Percentiles rank a stretch among this genome's conserved stretches.
Evolutionary conservation across 352 stramenopile genomes (phyloP).

Genomic region (Halophytophthora polymorphica): DNA sequence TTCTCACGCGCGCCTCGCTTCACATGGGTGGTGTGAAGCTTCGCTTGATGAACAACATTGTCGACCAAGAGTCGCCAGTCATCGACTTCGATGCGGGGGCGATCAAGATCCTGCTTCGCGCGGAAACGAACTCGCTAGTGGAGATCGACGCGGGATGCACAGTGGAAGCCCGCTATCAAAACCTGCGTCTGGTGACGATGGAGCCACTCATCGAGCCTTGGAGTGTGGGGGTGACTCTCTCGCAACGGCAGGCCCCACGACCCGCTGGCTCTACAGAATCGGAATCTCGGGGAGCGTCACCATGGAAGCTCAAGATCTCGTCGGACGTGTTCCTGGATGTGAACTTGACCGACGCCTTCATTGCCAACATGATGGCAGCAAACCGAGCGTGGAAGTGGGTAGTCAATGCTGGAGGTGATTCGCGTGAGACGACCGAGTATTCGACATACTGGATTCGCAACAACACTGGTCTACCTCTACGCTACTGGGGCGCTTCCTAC

Average conservation of each 20-base stretch:
- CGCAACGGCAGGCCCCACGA: slow-evolving; percentile 17
- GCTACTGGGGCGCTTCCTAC: slow-evolving; percentile 68
- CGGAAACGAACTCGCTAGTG: slow-evolving; percentile 31
- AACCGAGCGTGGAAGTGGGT: slow-evolving; percentile 80
- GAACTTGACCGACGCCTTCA: slow-evolving; percentile 80
- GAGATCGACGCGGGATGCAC: slow-evolving; percentile 36
- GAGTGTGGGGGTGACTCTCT: slow-evolving; percentile 45
- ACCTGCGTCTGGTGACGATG: slow-evolving; percentile 72
- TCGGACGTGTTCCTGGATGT: slow-evolving; percentile 65
- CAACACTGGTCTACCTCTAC: slow-evolving; percentile 72
- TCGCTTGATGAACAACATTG: slow-evolving; percentile 80
- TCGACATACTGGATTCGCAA: slow-evolving; percentile 88
- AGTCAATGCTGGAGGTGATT: slow-evolving; percentile 59
- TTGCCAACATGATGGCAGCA: slow-evolving; percentile 75
- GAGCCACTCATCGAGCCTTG: slow-evolving; percentile 85
- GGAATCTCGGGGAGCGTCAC: slow-evolving; percentile 13
- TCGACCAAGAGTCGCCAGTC: slow-evolving; percentile 75
- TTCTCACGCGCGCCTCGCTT: slow-evolving; percentile 30
- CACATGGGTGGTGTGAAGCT: slow-evolving; percentile 49
- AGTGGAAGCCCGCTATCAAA: slow-evolving; percentile 82
- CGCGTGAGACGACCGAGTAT: slow-evolving; percentile 73
- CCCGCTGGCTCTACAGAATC: slow-evolving; percentile 17
- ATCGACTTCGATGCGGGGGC: slow-evolving; percentile 54
- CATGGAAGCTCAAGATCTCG: slow-evolving; percentile 59
- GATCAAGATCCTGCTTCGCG: slow-evolving; percentile 33